phyloP scores from a whole-genome alignment of 257 asterid genomes.

The Salvia splendens region DNA sequence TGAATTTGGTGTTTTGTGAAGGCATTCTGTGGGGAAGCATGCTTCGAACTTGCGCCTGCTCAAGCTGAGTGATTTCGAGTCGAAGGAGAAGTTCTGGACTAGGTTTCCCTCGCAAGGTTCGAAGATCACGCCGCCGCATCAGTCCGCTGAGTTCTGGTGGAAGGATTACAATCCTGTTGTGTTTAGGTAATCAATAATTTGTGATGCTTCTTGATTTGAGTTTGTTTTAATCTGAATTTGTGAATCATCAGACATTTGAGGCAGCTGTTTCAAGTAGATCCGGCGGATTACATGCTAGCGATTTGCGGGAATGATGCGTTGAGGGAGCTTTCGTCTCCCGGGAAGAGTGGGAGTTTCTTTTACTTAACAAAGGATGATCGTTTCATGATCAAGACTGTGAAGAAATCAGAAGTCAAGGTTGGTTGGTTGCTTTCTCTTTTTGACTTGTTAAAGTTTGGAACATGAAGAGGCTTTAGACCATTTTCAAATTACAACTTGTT shows the following conservation, averaged over 20 bases:
- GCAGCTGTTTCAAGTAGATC: slow-evolving; percentile 64
- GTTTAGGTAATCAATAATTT: slow-evolving; percentile 48
- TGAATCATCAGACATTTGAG: slow-evolving; percentile 48
- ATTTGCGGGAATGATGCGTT: slow-evolving; percentile 67
- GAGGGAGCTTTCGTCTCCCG: slow-evolving; percentile 68
- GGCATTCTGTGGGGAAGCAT: slow-evolving; percentile 64
- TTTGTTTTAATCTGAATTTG: slow-evolving; percentile 23
- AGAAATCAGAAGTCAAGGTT: slow-evolving; percentile 76
- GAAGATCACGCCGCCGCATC: slow-evolving; percentile 69
- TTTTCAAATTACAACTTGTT: no score
- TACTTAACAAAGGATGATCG: slow-evolving; percentile 70
- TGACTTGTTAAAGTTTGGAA: slow-evolving; percentile 25
- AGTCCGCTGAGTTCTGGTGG: slow-evolving; percentile 68
- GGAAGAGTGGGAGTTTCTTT: slow-evolving; percentile 71
- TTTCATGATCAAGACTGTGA: slow-evolving; percentile 70
- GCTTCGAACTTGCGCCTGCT: slow-evolving; percentile 48
- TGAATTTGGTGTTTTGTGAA: no score
- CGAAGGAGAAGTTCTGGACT: slow-evolving; percentile 73
- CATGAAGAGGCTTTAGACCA: neutral
- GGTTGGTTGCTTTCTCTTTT: slow-evolving; percentile 38
- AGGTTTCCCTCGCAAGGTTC: slow-evolving; percentile 66
- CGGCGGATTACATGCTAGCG: slow-evolving; percentile 73
- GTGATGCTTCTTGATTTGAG: neutral
- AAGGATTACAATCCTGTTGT: slow-evolving; percentile 76
- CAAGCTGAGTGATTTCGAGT: slow-evolving; percentile 55